Conservation (phyloP, 345 rosid genomes). For the Ceriops decandra region DNA sequence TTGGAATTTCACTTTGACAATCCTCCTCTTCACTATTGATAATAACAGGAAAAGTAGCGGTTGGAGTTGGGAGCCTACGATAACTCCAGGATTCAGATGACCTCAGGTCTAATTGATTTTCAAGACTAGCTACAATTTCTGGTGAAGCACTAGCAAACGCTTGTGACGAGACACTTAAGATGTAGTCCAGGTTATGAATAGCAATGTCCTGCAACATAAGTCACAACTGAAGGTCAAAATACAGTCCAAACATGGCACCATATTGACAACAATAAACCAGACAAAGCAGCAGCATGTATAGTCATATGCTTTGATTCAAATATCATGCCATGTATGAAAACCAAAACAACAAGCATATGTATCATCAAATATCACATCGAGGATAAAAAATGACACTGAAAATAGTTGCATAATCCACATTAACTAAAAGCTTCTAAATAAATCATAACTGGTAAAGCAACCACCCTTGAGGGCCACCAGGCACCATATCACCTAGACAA, state of each 20-base stretch:
- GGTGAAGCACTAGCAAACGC: slow-evolving; percentile 64
- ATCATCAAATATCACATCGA: too few species aligned
- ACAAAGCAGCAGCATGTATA: background rate
- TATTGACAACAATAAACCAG: background rate
- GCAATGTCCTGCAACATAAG: slow-evolving; percentile 66
- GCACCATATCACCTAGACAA: too few species aligned
- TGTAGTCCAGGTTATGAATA: slow-evolving; percentile 81
- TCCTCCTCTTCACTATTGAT: slow-evolving; percentile 83
- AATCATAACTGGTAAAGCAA: too few species aligned
- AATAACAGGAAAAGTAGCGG: slow-evolving; percentile 75
- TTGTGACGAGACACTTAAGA: slow-evolving; percentile 61
- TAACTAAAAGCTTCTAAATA: too few species aligned
- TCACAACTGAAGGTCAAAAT: slow-evolving; percentile 8
- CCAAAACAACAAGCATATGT: background rate
- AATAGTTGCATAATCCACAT: too few species aligned
- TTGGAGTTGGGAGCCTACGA: slow-evolving; percentile 79
- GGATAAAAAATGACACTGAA: too few species aligned
- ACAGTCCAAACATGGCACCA: background rate
- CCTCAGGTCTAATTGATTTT: slow-evolving; percentile 67
- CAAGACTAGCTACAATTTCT: slow-evolving; percentile 75
- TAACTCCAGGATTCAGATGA: slow-evolving; percentile 90
- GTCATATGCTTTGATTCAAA: background rate
- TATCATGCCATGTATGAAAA: too few species aligned
- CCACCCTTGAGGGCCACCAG: too few species aligned
- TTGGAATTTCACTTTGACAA: slow-evolving; percentile 50